Evolutionary conservation across 2,329 filamentous ascomycete species (phyloP).

Genomic region (Celoporthe dispersa): DNA sequence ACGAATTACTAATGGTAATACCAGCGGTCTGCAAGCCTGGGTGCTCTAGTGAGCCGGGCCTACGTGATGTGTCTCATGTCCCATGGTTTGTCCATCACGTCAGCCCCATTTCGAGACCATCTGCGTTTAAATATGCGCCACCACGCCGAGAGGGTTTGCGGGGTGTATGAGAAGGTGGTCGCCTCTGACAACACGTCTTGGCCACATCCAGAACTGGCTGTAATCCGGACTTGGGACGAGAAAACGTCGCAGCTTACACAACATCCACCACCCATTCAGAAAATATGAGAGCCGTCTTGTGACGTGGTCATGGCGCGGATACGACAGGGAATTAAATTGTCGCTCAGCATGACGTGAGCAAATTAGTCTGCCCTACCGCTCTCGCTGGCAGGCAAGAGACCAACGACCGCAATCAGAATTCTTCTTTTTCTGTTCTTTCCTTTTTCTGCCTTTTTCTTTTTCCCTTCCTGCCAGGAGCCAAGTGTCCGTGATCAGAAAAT

Average conservation of each 20-base stretch:
- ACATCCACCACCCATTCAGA: not conserved
- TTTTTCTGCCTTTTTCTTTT: not conserved
- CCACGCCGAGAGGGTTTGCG: not conserved
- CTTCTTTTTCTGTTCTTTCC: not conserved
- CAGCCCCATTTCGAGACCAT: not conserved
- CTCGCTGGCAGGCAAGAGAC: slow-evolving; percentile 1
- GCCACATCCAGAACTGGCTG: not conserved
- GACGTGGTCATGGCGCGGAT: slow-evolving; percentile 3
- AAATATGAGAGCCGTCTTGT: not conserved
- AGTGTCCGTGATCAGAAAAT: not conserved
- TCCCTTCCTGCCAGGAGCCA: not conserved
- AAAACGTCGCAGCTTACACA: not conserved
- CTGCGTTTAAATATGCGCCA: not conserved
- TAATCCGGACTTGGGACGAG: not conserved
- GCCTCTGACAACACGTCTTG: not conserved
- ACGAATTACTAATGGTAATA: not conserved
- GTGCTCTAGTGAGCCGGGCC: not conserved
- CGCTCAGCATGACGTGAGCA: slow-evolving; percentile 13
- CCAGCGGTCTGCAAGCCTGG: not conserved
- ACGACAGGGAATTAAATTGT: not conserved
- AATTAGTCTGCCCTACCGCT: not conserved
- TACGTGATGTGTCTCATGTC: slow-evolving; percentile 6
- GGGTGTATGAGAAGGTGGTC: not conserved
- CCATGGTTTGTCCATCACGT: not conserved
- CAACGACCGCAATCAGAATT: not conserved